Conservation (phyloP, 306 rosid species). For the Erythrophleum fordii region DNA sequence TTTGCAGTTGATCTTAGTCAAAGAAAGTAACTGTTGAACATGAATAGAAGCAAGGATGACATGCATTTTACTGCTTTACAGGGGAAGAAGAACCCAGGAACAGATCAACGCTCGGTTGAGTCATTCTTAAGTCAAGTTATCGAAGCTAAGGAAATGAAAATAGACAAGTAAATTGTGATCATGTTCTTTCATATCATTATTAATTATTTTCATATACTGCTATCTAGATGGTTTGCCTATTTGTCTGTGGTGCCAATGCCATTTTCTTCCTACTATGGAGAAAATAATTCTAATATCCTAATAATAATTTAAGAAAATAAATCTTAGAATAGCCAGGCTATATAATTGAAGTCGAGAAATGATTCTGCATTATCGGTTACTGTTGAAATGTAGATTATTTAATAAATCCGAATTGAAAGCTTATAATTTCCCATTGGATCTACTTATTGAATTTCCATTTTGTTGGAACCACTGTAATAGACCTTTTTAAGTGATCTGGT, state of each 20-base stretch:
- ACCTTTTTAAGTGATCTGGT: background rate
- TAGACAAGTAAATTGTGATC: constrained; percentile 71
- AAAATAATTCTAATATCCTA: background rate
- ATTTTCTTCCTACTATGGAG: constrained; percentile 11
- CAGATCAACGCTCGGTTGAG: constrained; percentile 65
- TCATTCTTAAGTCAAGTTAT: constrained; percentile 71
- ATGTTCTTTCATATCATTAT: background rate
- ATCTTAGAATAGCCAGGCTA: background rate
- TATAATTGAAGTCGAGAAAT: constrained; percentile 6
- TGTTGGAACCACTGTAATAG: background rate
- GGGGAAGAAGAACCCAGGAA: constrained; percentile 94
- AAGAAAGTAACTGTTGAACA: background rate
- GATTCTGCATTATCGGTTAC: constrained; percentile 11
- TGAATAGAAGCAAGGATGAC: background rate
- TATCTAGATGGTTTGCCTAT: constrained; percentile 28
- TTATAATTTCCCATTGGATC: background rate
- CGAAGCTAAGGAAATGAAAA: constrained; percentile 86
- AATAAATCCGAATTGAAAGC: background rate
- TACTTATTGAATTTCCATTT: constrained; percentile 16
- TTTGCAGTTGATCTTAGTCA: background rate
- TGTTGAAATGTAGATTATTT: constrained; percentile 8
- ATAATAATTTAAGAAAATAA: background rate
- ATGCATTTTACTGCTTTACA: constrained; percentile 47
- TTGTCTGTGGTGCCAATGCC: constrained; percentile 9
- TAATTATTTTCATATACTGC: constrained; percentile 11